Percentiles rank a stretch among this genome's conserved stretches.
Conservation (phyloP, 305 asterid genomes). For the Fraxinus latifolia region DNA sequence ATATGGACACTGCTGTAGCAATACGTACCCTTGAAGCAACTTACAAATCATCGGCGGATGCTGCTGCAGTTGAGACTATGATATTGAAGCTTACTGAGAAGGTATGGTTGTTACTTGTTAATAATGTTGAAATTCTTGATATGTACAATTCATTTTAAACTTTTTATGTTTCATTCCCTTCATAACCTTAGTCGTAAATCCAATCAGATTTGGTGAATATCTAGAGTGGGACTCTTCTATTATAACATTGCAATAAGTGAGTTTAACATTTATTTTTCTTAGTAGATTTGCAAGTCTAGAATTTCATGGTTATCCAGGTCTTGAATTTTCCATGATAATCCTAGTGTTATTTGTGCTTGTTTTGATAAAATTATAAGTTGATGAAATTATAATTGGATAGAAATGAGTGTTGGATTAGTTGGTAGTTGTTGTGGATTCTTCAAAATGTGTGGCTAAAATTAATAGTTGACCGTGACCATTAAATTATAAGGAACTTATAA, state of each 20-base stretch:
- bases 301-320: not conserved
- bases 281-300: not conserved
- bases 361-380: not conserved
- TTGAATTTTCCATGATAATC: not conserved
- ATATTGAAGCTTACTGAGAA: conserved; percentile 74
- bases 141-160: not conserved
- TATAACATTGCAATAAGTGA: not conserved
- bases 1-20: conserved; percentile 99
- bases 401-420: not conserved
- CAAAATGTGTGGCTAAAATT: not conserved
- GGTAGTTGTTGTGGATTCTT: not conserved
- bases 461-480: not conserved
- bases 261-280: not conserved
- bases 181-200: not conserved
- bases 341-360: not conserved
- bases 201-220: not conserved
- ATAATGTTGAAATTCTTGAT: conserved; percentile 7
- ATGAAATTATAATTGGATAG: not conserved
- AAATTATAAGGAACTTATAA: not conserved
- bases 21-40: conserved; percentile 98
- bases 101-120: conserved; percentile 39
- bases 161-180: not conserved
- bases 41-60: conserved; percentile 83
- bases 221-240: not conserved
- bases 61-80: conserved; percentile 88